A percentile compares a stretch with the other conserved stretches of the same genome.
phyloP scores from a whole-genome alignment of 306 rosid species.

The Senna tora region DNA sequence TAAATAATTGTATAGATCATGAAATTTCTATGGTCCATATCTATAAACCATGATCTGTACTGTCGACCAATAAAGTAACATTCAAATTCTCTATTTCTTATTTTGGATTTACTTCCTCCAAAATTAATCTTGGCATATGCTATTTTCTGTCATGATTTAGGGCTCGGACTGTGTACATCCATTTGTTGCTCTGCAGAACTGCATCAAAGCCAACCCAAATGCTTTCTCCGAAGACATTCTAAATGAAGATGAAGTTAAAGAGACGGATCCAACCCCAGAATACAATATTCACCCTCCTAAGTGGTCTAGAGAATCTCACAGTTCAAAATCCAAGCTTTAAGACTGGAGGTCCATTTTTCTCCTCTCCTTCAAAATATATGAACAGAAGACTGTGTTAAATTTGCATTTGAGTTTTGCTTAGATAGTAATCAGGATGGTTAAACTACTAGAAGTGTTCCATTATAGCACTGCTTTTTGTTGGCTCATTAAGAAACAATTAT shows the following conservation, averaged over 20 bases:
- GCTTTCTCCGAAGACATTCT: conserved; percentile 71
- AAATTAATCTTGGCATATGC: conserved; percentile 17
- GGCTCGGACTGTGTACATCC: conserved; percentile 94
- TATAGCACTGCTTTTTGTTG: neutral
- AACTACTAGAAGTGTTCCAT: neutral
- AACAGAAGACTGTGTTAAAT: conserved; percentile 26
- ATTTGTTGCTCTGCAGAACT: conserved; percentile 81
- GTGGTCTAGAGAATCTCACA: conserved; percentile 69
- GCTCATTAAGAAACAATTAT: too few species aligned
- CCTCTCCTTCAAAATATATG: neutral
- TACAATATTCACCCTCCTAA: conserved; percentile 72
- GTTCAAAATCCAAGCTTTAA: conserved; percentile 66
- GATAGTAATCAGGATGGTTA: conserved; percentile 5
- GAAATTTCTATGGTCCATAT: conserved; percentile 17
- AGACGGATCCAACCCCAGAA: conserved; percentile 47
- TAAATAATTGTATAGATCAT: neutral
- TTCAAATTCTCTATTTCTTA: conserved; percentile 26
- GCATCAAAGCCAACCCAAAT: conserved; percentile 85
- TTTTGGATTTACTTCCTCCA: conserved; percentile 34
- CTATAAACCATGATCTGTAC: conserved; percentile 1
- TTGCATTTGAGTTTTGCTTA: conserved; percentile 4
- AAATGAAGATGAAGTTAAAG: conserved; percentile 55
- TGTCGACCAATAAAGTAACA: conserved; percentile 1
- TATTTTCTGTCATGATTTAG: conserved; percentile 45
- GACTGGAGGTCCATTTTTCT: conserved; percentile 21